Evolutionary conservation across 169 alveolate species (phyloP), one percentile per base, ranked within the genome.

Genomic region (Eimeria tenella): DNA sequence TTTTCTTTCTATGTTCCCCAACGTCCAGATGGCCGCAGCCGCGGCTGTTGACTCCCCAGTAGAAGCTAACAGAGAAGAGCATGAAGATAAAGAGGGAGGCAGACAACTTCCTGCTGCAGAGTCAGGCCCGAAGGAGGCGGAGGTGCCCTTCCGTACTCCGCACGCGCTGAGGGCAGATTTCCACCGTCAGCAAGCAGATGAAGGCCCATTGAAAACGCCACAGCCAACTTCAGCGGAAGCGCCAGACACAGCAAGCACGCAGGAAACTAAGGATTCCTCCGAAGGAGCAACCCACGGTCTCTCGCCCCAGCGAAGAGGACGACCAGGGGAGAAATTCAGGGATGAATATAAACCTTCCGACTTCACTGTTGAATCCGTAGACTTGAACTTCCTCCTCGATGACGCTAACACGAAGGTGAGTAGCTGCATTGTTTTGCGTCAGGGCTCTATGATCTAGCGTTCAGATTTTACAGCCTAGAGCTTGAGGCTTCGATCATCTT

Each of bases 331-430:
- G 65, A 96, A 95, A 50, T 97, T 94, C 95, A 94, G 99, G 63
- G 96, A 93, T 79, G 99, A 97, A 86, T 98, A 98, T 95, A 96
- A 95, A 94, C 98, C 98, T 50, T 95, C 98, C 73, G 96, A 95
- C 70, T 98, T 96, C 88, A 84, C 94, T 92, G 95, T 98, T 75
- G 97, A 97, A 60, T 90, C 93, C 70, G 98, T 96, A 25, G 96
- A 94, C 77, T 94, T 98, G 56, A 95, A 95, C 77, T 97, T 98
- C 56, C 95, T 95, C 79, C 96, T 98, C 6, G 94, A 95, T 63
- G 98, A 97, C 15, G 91, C 96, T 52, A 94, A 94, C 75, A 98
- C 99, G 0, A 81, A 75, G 42, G 98, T 96, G 73, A 77, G 95
- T 8, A 52, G 86, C 0, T 60, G 49, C 21, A 21, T 63, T 4